phyloP scores from a whole-genome alignment of 2,329 filamentous ascomycete species.

The Stagonosporopsis cucurbitacearum region DNA sequence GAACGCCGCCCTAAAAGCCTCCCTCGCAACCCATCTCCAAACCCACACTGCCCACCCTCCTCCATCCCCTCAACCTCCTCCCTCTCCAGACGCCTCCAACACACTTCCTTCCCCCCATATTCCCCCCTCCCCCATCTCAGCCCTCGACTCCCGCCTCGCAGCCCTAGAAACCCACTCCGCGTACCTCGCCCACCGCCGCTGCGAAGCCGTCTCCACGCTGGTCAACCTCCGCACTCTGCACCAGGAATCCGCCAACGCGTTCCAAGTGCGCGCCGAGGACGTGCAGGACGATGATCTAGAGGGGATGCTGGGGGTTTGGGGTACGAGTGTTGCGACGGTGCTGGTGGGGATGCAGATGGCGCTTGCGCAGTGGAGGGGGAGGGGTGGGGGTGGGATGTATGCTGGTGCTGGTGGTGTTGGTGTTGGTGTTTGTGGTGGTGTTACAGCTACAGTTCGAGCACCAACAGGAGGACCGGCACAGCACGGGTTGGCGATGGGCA shows the following conservation, averaged over 20 bases:
- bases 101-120: neutral
- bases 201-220: slow-evolving; percentile 25
- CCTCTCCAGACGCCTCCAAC: neutral
- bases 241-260: slow-evolving; percentile 29
- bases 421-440: too few species aligned
- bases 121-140: neutral
- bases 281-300: slow-evolving; percentile 30
- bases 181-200: slow-evolving; percentile 19
- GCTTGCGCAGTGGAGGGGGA: slow-evolving; percentile 11
- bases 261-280: slow-evolving; percentile 22
- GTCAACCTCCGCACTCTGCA: slow-evolving; percentile 26
- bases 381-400: too few species aligned
- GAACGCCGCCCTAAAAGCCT: slow-evolving; percentile 17
- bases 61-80: neutral
- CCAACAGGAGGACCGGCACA: too few species aligned
- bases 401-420: too few species aligned
- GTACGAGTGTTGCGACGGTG: slow-evolving; percentile 19
- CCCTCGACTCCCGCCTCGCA: slow-evolving; percentile 7
- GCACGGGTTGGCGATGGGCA: too few species aligned
- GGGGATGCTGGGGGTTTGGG: slow-evolving; percentile 23
- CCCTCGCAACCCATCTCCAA: neutral
- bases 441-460: too few species aligned
- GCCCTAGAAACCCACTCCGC: slow-evolving; percentile 21
- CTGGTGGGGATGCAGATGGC: slow-evolving; percentile 25
- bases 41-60: neutral